Percentiles rank a stretch among this genome's conserved stretches.
phyloP scores from a whole-genome alignment of 1,284 basidiomycete genomes.

The Binderoboletus segoi region DNA sequence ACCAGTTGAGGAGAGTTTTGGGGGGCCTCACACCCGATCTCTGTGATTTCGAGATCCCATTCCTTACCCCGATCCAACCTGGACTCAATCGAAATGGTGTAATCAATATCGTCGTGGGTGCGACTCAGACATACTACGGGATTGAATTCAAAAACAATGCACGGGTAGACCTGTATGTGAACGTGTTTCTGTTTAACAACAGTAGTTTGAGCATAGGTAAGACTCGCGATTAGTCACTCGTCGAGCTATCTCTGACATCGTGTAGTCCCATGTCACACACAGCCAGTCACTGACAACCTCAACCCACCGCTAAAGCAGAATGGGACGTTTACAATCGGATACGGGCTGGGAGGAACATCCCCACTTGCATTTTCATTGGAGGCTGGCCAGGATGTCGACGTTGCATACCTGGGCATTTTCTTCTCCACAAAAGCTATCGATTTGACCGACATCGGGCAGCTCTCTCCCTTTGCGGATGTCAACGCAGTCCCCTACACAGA shows the following conservation, averaged over 20 bases:
- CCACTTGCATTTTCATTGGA: constrained; percentile 9
- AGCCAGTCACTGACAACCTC: background rate
- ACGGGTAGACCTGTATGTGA: too few species aligned
- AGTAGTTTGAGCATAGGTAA: too few species aligned
- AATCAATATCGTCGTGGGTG: constrained; percentile 20
- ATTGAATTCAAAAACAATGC: constrained; percentile 2
- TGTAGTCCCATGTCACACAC: constrained; percentile 14
- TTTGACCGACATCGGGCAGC: constrained; percentile 11
- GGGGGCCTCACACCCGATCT: too few species aligned
- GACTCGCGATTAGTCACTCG: too few species aligned
- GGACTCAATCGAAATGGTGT: constrained; percentile 6
- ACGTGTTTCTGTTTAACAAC: too few species aligned
- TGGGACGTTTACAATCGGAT: constrained; percentile 17
- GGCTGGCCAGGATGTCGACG: constrained; percentile 14
- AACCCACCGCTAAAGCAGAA: constrained; percentile 4
- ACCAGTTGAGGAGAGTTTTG: background rate
- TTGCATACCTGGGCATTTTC: constrained; percentile 23
- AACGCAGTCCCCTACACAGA: too few species aligned
- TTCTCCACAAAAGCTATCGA: constrained; percentile 19
- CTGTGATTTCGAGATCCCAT: background rate
- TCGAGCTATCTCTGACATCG: too few species aligned
- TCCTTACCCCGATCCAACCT: constrained; percentile 3
- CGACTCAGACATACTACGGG: constrained; percentile 4
- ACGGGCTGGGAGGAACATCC: constrained; percentile 10
- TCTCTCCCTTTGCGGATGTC: constrained; percentile 10